Evolutionary conservation across 257 asterid genomes (phyloP).

Genomic region (Gardenia jasminoides): DNA sequence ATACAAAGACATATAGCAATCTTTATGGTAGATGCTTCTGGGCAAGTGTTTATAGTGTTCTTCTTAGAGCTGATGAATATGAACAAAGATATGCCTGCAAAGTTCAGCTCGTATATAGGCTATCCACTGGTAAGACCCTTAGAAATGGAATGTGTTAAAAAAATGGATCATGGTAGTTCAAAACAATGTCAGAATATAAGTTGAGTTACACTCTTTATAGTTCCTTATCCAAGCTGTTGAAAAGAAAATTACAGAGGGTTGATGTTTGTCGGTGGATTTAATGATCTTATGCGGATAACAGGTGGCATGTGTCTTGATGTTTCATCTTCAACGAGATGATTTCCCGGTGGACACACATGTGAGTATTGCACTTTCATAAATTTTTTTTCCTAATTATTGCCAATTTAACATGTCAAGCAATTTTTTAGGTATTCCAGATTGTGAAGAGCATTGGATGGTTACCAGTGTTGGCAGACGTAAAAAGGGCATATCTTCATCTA

Average conservation of each 20-base stretch:
- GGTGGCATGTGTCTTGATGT: conserved; percentile 92
- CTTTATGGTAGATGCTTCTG: neutral
- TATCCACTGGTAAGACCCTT: neutral
- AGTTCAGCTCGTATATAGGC: too few relatives aligned
- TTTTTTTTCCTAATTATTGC: conserved; percentile 1
- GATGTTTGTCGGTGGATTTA: conserved; percentile 11
- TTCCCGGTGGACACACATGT: conserved; percentile 92
- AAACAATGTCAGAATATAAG: neutral
- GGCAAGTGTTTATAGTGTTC: neutral
- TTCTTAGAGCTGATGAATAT: neutral
- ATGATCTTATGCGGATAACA: conserved; percentile 35
- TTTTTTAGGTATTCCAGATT: conserved; percentile 68
- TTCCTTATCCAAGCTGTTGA: neutral
- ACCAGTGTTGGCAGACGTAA: conserved; percentile 53
- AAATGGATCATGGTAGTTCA: neutral
- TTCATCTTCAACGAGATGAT: conserved; percentile 77
- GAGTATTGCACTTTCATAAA: conserved; percentile 24
- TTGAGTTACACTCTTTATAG: neutral
- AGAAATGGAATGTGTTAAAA: neutral
- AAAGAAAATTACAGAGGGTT: neutral
- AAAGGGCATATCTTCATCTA: conserved; percentile 69
- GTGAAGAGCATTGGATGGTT: conserved; percentile 78
- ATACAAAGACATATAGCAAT: neutral
- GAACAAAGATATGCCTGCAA: too few relatives aligned
- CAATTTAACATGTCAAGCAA: conserved; percentile 6